Evolutionary conservation across 164 flowering plant species (phyloP), one percentile per base, ranked within the genome.

Genomic region (Stephania yunnanensis): DNA sequence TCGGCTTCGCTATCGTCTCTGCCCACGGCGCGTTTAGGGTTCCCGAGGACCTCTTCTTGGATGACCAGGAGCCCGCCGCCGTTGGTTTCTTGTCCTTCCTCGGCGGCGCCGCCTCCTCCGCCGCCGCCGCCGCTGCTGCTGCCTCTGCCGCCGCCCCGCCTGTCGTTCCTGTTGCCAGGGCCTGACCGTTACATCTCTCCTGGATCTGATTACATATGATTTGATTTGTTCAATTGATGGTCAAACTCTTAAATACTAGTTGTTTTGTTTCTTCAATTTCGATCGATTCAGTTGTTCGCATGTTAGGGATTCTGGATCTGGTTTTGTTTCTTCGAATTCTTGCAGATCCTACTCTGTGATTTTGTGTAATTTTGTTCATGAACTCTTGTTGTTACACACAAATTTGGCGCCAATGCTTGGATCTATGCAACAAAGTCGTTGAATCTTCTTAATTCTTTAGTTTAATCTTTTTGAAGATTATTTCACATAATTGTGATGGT

Each of bases 1-100:
- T 85, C 22, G 97, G 95, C 1, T 31, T 84, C 17, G 92, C 80
- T 10, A 68, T 90, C 22, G 89, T 90, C 19, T 85, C 84, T 50
- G 86, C 79, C 55, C 97, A 92, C 65, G 97, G 94, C 1, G 87
- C 93, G 1, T 87, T 89, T 76, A 82, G 93, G 80, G 88, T 80
- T 46, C 94, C 96, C 0, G 97, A 93, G 50, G 97, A 93, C 79
- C 80, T 93, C 55, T 93, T 91, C 80, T 79, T 91, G 22, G 97
- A 91, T 46, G 95, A 90, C 36, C 92, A 84, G 67, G 92, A 89
- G 55, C 77, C 82, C 0, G 78, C 85, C 8, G 19, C 85, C 22
- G 61, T 85, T 6, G 93, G 98, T 9, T 87, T 94, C 83, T 83
- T 94, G 63, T 91, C 97, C 7, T 89, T 90, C 83, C 83, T 94